Evolutionary conservation across 352 stramenopile genomes (phyloP), one percentile per base, ranked within the genome.

Genomic region (Globisporangium paddicum): DNA sequence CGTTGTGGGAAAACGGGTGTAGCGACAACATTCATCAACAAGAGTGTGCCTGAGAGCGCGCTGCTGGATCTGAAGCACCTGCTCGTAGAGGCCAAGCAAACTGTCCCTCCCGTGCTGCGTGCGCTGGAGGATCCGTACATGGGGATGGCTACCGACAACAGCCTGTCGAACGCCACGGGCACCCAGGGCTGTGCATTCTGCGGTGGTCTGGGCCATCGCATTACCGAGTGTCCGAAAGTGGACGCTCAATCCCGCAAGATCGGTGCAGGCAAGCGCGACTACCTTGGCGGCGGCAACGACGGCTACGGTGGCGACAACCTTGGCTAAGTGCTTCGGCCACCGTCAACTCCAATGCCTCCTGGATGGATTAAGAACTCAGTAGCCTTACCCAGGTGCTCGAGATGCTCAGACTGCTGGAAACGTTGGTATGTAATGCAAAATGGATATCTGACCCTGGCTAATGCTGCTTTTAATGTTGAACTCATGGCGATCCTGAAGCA

Each of bases 11-110:
- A 99, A 69, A 99, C 96, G 2, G 84, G 84, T 34, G 96, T 99
- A 0, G 97, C 97, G 1, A 99, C 97, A 11, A 99, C 97, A 3
- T 99, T 99, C 62, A 99, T 99, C 73, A 99, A 99, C 77, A 99
- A 99, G 75, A 92, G 83, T 52, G 84, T 96, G 5, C 81, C 81
- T 0, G 95, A 99, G 71, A 98, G 94, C 21, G 96, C 95, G 3
- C 72, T 99, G 14, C 70, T 99, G 46, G 97, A 99, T 86, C 79
- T 99, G 9, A 99, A 99, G 70, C 96, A 99, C 71, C 64, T 99
- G 61, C 86, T 99, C 13, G 91, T 97, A 19, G 97, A 99, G 71
- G 97, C 97, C 3, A 98, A 99, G 67, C 97, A 99, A 75, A 96
- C 94, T 1, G 96, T 99, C 30, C 97, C 97, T 25, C 96, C 96